Percentiles rank a stretch among this genome's conserved stretches.
phyloP scores from a whole-genome alignment of 1,139 yeast genomes.

The Yamadazyma friedrichii region DNA sequence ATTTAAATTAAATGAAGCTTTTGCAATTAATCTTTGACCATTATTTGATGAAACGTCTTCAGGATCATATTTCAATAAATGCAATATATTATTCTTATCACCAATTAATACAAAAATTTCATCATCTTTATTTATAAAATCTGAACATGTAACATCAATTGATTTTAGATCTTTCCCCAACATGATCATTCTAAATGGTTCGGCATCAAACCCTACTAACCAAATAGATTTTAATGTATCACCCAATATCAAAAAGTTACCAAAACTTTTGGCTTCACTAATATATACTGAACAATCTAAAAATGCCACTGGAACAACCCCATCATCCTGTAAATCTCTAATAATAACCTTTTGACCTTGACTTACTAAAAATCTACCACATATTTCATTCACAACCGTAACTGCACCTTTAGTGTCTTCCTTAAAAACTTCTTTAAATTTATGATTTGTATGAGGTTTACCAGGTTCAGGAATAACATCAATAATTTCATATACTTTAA shows the following conservation, averaged over 20 bases:
- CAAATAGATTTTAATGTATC: conserved; percentile 81
- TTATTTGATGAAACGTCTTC: conserved; percentile 82
- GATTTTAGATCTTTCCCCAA: conserved; percentile 73
- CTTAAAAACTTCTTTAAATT: conserved; percentile 69
- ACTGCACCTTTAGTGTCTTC: conserved; percentile 88
- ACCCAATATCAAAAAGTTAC: conserved; percentile 74
- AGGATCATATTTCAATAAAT: conserved; percentile 84
- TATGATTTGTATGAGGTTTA: conserved; percentile 78
- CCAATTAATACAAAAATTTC: conserved; percentile 67
- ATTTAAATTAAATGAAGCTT: conserved; percentile 71
- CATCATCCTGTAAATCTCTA: conserved; percentile 80
- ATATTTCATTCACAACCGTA: conserved; percentile 71
- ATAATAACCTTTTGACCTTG: conserved; percentile 88
- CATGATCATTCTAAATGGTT: conserved; percentile 83
- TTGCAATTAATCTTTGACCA: conserved; percentile 73
- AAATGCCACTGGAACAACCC: conserved; percentile 91
- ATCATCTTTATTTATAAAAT: conserved; percentile 70
- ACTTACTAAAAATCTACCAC: conserved; percentile 80
- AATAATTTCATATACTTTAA: conserved; percentile 71
- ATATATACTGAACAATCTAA: conserved; percentile 80
- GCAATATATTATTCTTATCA: conserved; percentile 69
- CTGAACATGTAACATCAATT: conserved; percentile 64
- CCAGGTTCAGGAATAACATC: conserved; percentile 92
- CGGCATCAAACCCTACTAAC: conserved; percentile 90
- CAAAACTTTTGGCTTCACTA: conserved; percentile 77